Evolutionary conservation across 2,329 filamentous ascomycete genomes (phyloP).

Genomic region (Grosmannia huntii): DNA sequence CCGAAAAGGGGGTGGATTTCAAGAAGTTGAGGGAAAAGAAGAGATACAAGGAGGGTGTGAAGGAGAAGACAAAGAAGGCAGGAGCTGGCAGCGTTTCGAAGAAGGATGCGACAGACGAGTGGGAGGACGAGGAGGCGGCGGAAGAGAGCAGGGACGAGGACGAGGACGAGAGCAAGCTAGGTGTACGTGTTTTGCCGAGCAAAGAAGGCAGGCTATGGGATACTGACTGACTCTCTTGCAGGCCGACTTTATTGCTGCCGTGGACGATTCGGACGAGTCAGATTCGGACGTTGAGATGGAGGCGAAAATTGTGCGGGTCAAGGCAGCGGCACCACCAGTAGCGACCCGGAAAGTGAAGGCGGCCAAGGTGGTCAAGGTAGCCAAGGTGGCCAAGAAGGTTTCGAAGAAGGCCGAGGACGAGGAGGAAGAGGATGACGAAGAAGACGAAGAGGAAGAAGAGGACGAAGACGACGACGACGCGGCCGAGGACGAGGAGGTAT

Average conservation of each 20-base stretch:
- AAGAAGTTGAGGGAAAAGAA: slow-evolving; percentile 38
- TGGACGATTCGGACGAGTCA: slow-evolving; percentile 48
- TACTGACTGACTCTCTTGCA: slow-evolving; percentile 12
- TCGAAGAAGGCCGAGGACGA: slow-evolving; percentile 37
- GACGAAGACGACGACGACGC: slow-evolving; percentile 35
- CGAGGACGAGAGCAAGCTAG: slow-evolving; percentile 16
- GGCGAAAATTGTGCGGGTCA: slow-evolving; percentile 47
- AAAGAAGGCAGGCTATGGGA: neutral
- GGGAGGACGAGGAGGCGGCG: slow-evolving; percentile 26
- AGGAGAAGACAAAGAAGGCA: slow-evolving; percentile 18
- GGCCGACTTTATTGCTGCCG: slow-evolving; percentile 37
- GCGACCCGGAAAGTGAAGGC: slow-evolving; percentile 12
- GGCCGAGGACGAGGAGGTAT: slow-evolving; percentile 66
- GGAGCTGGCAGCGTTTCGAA: slow-evolving; percentile 2
- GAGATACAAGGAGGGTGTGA: slow-evolving; percentile 29
- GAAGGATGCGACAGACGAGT: slow-evolving; percentile 18
- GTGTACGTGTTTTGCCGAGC: slow-evolving; percentile 8
- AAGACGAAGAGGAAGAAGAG: slow-evolving; percentile 16
- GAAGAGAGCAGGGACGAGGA: slow-evolving; percentile 20
- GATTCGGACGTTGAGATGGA: slow-evolving; percentile 71
- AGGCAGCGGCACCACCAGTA: neutral
- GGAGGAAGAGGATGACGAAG: slow-evolving; percentile 42
- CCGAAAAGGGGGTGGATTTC: slow-evolving; percentile 41
- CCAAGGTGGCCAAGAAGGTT: slow-evolving; percentile 24
- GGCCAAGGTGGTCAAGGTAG: slow-evolving; percentile 17